These are phyloP conservation scores for Schizonepeta tenuifolia DNA, from an alignment of 257 asterid species.

Conservation along the genomic window DNA sequence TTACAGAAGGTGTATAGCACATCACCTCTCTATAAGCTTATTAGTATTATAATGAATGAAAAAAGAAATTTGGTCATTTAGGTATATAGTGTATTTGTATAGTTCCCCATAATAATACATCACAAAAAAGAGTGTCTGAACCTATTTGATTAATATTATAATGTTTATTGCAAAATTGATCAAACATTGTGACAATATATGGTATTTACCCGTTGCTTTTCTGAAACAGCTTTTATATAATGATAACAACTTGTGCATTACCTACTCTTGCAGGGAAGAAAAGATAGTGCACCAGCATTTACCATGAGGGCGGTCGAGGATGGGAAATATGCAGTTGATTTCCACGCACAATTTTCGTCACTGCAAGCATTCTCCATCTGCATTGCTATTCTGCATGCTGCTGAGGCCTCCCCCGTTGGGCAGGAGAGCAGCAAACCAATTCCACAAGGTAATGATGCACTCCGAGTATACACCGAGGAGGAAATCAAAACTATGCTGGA, in stretches of 20 bases:
- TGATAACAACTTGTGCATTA: not conserved
- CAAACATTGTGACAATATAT: too few species aligned
- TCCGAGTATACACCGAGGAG: slow-evolving; percentile 51
- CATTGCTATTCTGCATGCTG: slow-evolving; percentile 69
- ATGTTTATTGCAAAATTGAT: too few species aligned
- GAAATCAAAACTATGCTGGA: slow-evolving; percentile 50
- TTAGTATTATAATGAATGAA: too few species aligned
- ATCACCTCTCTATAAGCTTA: too few species aligned
- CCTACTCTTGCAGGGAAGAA: slow-evolving; percentile 62
- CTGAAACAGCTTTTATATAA: not conserved
- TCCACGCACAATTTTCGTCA: slow-evolving; percentile 81
- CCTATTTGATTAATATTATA: too few species aligned
- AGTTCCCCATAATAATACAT: too few species aligned
- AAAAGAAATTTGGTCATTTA: too few species aligned
- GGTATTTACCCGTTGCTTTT: not conserved
- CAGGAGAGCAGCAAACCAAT: slow-evolving; percentile 43
- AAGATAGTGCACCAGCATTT: slow-evolving; percentile 61
- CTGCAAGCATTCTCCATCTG: slow-evolving; percentile 90
- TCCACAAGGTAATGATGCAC: slow-evolving; percentile 49
- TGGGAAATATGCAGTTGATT: slow-evolving; percentile 71
- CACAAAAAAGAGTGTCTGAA: too few species aligned
- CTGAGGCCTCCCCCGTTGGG: slow-evolving; percentile 52
- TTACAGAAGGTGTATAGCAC: too few species aligned
- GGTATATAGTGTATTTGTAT: too few species aligned
- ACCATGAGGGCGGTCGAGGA: slow-evolving; percentile 53